phyloP scores from a whole-genome alignment of 768 basidiomycete species.

The Hericium alpestre region DNA sequence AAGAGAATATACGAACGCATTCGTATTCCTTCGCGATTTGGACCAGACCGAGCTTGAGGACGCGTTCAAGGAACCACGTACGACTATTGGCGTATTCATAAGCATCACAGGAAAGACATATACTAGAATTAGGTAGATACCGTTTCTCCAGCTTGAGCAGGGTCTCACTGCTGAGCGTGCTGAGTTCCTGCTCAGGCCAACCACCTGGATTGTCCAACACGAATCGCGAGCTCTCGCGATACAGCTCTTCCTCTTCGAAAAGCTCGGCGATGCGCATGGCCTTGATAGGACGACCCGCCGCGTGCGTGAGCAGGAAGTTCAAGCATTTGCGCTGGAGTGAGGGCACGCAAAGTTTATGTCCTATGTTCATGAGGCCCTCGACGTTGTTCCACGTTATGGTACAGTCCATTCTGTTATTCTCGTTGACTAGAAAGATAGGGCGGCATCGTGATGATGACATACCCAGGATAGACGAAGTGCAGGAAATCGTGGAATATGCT shows the following conservation, averaged over 20 bases:
- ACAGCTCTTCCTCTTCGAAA: slow-evolving; percentile 83
- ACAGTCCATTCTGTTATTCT: slow-evolving; percentile 58
- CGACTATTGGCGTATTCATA: slow-evolving; percentile 34
- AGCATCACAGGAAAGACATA: background rate
- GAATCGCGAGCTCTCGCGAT: slow-evolving; percentile 83
- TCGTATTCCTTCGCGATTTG: slow-evolving; percentile 89
- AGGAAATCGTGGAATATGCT: slow-evolving; percentile 88
- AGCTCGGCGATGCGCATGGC: slow-evolving; percentile 88
- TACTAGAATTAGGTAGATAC: slow-evolving; percentile 20
- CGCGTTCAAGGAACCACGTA: slow-evolving; percentile 92
- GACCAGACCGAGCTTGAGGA: slow-evolving; percentile 81
- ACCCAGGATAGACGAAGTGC: slow-evolving; percentile 91
- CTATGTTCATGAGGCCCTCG: slow-evolving; percentile 82
- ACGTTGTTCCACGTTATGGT: slow-evolving; percentile 95
- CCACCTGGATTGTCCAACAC: slow-evolving; percentile 88
- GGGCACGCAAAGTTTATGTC: slow-evolving; percentile 80
- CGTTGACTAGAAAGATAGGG: background rate
- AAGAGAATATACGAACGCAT: slow-evolving; percentile 49
- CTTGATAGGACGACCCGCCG: slow-evolving; percentile 86
- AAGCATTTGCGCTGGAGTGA: slow-evolving; percentile 74
- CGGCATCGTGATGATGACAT: slow-evolving; percentile 18
- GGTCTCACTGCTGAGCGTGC: slow-evolving; percentile 73
- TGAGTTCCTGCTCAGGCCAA: slow-evolving; percentile 70
- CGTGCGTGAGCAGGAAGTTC: slow-evolving; percentile 82
- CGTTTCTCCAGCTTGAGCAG: slow-evolving; percentile 83